phyloP scores from a whole-genome alignment of 108 stramenopile species.

The Skeletonema potamos region DNA sequence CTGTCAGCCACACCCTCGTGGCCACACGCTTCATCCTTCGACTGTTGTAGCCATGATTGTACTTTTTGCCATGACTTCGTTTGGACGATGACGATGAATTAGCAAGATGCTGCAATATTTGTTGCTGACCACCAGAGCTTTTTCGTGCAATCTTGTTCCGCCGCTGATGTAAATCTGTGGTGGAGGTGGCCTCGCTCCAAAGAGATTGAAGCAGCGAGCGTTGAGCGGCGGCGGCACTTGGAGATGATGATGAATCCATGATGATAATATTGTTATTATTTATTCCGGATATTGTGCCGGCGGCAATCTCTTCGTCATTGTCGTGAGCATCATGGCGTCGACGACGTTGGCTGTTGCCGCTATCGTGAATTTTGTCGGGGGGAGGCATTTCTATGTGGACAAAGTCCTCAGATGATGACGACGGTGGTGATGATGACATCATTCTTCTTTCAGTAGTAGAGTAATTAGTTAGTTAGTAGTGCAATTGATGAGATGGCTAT shows the following conservation, averaged over 20 bases:
- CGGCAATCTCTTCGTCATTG: not conserved
- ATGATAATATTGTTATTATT: not conserved
- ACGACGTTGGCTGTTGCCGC: not conserved
- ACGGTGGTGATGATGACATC: not conserved
- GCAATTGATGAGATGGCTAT: too few species aligned
- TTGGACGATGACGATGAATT: not conserved
- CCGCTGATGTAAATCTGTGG: slow-evolving; percentile 25
- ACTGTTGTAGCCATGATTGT: not conserved
- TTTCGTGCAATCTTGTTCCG: slow-evolving; percentile 11
- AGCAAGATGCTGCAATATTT: not conserved
- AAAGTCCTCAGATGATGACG: not conserved
- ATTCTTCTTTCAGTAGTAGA: too few species aligned
- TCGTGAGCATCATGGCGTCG: not conserved
- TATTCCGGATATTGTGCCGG: not conserved
- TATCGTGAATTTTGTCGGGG: not conserved
- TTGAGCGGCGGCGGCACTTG: not conserved
- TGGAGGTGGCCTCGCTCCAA: slow-evolving; percentile 41
- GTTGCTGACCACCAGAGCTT: not conserved
- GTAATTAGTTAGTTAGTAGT: too few species aligned
- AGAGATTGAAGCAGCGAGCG: slow-evolving; percentile 26
- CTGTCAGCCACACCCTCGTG: slow-evolving; percentile 29
- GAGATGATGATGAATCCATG: not conserved
- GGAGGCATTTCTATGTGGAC: not conserved
- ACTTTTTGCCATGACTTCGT: not conserved
- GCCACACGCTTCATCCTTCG: slow-evolving; percentile 15